These are phyloP conservation scores for Ophiostoma angusticollis DNA, from an alignment of 2,329 filamentous ascomycete genomes.

Conservation along the genomic window DNA sequence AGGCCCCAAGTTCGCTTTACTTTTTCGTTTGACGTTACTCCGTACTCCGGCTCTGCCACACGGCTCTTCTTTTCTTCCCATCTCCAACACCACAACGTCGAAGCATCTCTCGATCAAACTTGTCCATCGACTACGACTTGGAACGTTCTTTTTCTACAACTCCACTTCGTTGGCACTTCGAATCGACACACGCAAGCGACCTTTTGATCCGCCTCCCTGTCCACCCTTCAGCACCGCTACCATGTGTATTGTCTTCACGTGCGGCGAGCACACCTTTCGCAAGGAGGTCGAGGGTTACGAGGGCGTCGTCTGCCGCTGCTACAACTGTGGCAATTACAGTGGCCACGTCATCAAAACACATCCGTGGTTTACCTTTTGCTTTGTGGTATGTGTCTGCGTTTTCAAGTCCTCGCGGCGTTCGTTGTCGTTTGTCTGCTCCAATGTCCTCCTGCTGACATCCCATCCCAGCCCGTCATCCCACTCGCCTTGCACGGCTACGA, in stretches of 20 bases:
- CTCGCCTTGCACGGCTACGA: slow-evolving; percentile 55
- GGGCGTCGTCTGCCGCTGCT: slow-evolving; percentile 47
- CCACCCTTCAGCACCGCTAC: no score
- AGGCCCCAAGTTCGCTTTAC: no score
- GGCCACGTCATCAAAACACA: slow-evolving; percentile 49
- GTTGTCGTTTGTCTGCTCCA: background rate
- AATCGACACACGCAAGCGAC: no score
- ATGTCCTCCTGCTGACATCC: slow-evolving; percentile 1
- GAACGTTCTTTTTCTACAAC: no score
- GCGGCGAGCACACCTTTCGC: slow-evolving; percentile 48
- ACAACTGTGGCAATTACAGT: slow-evolving; percentile 54
- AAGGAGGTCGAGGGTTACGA: slow-evolving; percentile 49
- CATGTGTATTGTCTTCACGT: slow-evolving; percentile 52
- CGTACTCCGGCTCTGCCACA: no score
- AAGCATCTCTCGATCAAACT: no score
- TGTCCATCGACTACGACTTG: no score
- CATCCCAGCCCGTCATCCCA: slow-evolving; percentile 50
- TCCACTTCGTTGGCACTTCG: no score
- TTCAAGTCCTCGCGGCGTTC: background rate
- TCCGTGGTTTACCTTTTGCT: slow-evolving; percentile 72
- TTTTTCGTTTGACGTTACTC: no score
- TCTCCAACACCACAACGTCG: no score
- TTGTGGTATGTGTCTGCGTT: slow-evolving; percentile 40
- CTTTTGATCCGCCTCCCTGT: no score
- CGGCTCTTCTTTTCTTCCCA: no score